Percentiles rank a stretch among this genome's conserved stretches.
phyloP scores from a whole-genome alignment of 2,329 filamentous ascomycete species.

The Aspergillus quadricinctus region DNA sequence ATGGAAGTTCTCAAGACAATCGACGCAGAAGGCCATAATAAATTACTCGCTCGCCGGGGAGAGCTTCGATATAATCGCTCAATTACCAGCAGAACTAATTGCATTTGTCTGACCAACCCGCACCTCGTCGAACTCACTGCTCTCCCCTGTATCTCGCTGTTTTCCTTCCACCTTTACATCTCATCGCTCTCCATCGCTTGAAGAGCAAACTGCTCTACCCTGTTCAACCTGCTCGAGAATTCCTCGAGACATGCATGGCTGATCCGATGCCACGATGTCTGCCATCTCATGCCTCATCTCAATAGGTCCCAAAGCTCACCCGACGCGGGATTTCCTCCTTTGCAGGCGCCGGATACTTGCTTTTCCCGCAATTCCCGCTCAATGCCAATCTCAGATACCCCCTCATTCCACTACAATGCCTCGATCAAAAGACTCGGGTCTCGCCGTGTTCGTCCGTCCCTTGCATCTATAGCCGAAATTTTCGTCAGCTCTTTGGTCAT shows the following conservation, averaged over 20 bases:
- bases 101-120: not conserved
- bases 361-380: conserved; percentile 17
- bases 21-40: not conserved
- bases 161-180: not conserved
- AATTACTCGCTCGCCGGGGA: not conserved
- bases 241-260: conserved; percentile 30
- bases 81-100: conserved; percentile 1
- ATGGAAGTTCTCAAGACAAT: not conserved
- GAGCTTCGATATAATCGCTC: conserved; percentile 12
- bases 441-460: conserved; percentile 25
- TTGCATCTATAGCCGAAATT: conserved; percentile 44
- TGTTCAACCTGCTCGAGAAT: conserved; percentile 17
- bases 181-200: conserved; percentile 2
- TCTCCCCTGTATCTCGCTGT: not conserved
- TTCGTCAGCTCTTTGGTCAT: conserved; percentile 52
- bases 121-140: not conserved
- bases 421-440: conserved; percentile 25
- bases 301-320: conserved; percentile 51
- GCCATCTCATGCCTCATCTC: conserved; percentile 61
- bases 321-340: conserved; percentile 46
- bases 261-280: conserved; percentile 53
- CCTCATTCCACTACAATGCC: conserved; percentile 18
- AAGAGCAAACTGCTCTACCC: conserved; percentile 11
- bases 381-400: conserved; percentile 26
- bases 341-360: conserved; percentile 35